Evolutionary conservation across 2,329 filamentous ascomycete species (phyloP).

Genomic region (Alternaria ventricosa): DNA sequence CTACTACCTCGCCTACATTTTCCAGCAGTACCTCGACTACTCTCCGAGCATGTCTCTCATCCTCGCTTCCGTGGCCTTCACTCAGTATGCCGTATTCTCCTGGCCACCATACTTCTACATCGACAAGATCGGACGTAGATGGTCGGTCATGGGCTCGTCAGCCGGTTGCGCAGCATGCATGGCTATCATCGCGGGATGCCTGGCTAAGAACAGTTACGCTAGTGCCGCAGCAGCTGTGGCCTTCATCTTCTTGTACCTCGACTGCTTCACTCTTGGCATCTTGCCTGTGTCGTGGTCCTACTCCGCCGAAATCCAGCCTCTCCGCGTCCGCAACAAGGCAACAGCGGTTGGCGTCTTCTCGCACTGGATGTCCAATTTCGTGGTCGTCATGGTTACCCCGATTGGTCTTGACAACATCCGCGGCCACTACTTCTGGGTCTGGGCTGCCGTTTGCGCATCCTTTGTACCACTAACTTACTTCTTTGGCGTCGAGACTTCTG

Average conservation of each 20-base stretch:
- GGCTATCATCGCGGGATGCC: conserved; percentile 44
- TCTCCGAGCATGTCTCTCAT: conserved; percentile 36
- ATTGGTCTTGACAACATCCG: conserved; percentile 21
- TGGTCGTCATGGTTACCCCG: conserved; percentile 61
- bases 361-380: conserved; percentile 59
- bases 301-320: conserved; percentile 57
- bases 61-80: conserved; percentile 50
- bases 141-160: conserved; percentile 29
- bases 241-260: conserved; percentile 42
- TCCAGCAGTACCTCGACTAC: conserved; percentile 45
- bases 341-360: conserved; percentile 57
- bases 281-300: conserved; percentile 57
- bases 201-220: conserved; percentile 29
- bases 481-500: conserved; percentile 36
- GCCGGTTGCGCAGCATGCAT: conserved; percentile 44
- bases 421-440: conserved; percentile 60
- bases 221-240: conserved; percentile 49
- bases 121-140: conserved; percentile 54
- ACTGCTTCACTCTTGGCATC: conserved; percentile 30
- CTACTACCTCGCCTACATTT: conserved; percentile 50
- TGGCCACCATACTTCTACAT: conserved; percentile 53
- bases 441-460: conserved; percentile 57
- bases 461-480: conserved; percentile 58
- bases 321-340: conserved; percentile 57
- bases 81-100: conserved; percentile 53